These are phyloP conservation scores for Mycosphaerella arachidis DNA, from an alignment of 2,329 filamentous ascomycete genomes.

Conservation along the genomic window DNA sequence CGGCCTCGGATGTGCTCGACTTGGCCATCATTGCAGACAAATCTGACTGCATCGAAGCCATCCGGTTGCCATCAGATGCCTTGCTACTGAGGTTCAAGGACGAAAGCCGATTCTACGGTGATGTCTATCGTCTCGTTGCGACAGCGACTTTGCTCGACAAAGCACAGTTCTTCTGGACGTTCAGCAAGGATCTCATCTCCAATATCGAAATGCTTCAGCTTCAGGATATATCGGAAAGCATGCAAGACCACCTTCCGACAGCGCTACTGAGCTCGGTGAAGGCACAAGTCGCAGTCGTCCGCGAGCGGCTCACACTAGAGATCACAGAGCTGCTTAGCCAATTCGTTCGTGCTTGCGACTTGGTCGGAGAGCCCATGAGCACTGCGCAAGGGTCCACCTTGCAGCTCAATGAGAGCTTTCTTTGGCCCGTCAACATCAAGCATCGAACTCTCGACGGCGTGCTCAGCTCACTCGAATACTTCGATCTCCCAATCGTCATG, in stretches of 20 bases:
- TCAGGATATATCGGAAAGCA: not conserved
- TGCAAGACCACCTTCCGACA: not conserved
- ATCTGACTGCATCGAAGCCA: conserved; percentile 10
- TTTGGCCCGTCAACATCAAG: not conserved
- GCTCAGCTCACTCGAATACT: too few species aligned
- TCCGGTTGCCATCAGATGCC: not conserved
- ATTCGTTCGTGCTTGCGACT: not conserved
- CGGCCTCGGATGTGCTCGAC: conserved; percentile 2
- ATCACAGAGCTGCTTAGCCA: not conserved
- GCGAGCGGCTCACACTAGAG: not conserved
- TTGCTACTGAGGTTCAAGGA: not conserved
- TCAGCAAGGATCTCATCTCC: conserved; percentile 10
- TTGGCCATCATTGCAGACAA: conserved; percentile 16
- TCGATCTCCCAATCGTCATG: too few species aligned
- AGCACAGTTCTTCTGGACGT: conserved; percentile 5
- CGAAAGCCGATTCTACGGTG: not conserved
- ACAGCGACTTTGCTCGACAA: conserved; percentile 14
- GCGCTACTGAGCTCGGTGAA: not conserved
- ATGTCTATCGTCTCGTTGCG: not conserved
- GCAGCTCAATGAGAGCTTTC: not conserved
- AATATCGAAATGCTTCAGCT: not conserved
- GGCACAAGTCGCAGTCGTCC: not conserved
- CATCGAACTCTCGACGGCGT: too few species aligned
- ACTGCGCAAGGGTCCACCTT: not conserved
- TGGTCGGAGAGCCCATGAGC: not conserved